Percentiles rank a stretch among this genome's conserved stretches.
Evolutionary conservation across 805 yeast species (phyloP).

Genomic region (Millerozyma acaciae): DNA sequence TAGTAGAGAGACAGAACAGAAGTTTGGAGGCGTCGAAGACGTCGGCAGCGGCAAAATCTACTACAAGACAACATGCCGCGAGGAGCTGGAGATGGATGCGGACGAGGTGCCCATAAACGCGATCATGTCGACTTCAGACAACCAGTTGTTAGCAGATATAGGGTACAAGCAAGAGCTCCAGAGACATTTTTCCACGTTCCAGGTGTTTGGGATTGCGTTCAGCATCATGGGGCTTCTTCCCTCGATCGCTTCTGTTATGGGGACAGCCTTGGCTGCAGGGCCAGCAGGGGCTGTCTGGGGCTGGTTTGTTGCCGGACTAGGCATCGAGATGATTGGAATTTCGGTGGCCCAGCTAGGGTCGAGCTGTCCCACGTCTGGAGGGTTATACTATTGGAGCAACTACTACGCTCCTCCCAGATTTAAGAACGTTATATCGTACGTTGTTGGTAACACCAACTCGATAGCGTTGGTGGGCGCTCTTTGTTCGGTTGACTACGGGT

Average conservation of each 20-base stretch:
- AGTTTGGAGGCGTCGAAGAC: too few relatives aligned
- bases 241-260: conserved; percentile 23
- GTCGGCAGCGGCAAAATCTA: too few relatives aligned
- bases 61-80: too few relatives aligned
- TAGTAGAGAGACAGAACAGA: too few relatives aligned
- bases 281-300: conserved; percentile 31
- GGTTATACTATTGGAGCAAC: conserved; percentile 34
- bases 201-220: conserved; percentile 33
- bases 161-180: conserved; percentile 32
- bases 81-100: background rate
- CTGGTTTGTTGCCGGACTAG: conserved; percentile 24
- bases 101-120: conserved; percentile 16
- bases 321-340: conserved; percentile 24
- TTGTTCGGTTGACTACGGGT: conserved; percentile 29
- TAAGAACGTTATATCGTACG: conserved; percentile 20
- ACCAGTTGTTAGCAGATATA: conserved; percentile 28
- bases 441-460: conserved; percentile 27
- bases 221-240: conserved; percentile 34
- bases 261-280: conserved; percentile 23
- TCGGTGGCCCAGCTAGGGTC: conserved; percentile 26
- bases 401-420: conserved; percentile 24
- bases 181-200: conserved; percentile 25
- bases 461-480: conserved; percentile 29
- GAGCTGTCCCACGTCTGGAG: conserved; percentile 29
- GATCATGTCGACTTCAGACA: conserved; percentile 17